Evolutionary conservation across 306 rosid species (phyloP).

Genomic region (Ochetophila trinervis): DNA sequence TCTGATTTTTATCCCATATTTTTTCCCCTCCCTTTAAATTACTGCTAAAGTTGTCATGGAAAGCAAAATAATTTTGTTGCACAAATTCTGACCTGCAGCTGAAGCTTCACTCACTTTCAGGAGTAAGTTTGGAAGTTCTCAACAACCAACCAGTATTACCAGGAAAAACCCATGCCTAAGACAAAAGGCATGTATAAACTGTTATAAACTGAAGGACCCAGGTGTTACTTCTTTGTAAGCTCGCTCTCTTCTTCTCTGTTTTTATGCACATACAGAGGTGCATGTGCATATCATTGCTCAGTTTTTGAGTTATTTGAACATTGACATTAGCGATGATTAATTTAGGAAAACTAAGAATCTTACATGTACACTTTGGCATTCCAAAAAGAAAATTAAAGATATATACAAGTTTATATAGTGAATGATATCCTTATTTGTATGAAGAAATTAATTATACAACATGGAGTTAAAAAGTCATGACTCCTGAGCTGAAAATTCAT

Average conservation of each 20-base stretch:
- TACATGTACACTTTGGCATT: too few species aligned
- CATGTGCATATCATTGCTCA: not conserved
- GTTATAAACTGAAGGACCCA: constrained; percentile 46
- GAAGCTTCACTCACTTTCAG: constrained; percentile 47
- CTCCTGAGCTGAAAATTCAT: too few species aligned
- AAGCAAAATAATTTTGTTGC: not conserved
- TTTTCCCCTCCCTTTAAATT: not conserved
- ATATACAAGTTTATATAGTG: too few species aligned
- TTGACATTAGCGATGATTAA: too few species aligned
- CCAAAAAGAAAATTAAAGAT: too few species aligned
- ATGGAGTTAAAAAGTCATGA: too few species aligned
- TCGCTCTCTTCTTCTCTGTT: constrained; percentile 33
- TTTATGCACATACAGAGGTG: not conserved
- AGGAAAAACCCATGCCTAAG: constrained; percentile 40
- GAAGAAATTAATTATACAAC: too few species aligned
- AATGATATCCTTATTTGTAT: too few species aligned
- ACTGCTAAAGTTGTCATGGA: constrained; percentile 1
- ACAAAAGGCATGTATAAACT: constrained; percentile 37
- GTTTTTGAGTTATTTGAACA: not conserved
- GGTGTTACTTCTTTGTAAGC: constrained; percentile 54
- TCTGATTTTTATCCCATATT: not conserved
- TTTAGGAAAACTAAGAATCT: too few species aligned
- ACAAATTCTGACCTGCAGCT: constrained; percentile 34
- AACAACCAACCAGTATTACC: constrained; percentile 23
- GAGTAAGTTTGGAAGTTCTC: constrained; percentile 21